Evolutionary conservation across 2,329 filamentous ascomycete species (phyloP), one percentile per base, ranked within the genome.

Genomic region (Penicillium corylophilum): DNA sequence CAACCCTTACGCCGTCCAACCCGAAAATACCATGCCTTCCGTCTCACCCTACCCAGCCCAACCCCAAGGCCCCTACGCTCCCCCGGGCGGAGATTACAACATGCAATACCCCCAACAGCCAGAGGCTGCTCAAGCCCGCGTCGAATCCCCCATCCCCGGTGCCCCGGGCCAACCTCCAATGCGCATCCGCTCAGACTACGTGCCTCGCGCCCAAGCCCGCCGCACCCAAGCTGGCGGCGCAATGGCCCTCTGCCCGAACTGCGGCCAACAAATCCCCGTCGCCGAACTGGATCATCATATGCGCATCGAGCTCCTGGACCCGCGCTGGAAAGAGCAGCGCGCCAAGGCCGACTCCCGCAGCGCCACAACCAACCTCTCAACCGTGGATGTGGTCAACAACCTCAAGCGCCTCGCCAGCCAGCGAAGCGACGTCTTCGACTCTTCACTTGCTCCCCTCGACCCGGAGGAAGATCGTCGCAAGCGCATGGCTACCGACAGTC

Each of bases 301-400:
- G 84, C 85, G 89, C 72, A 96, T 97, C 68, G 93, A 97, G 74
- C 81, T 96, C 42, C 82, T 96, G 53, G 93, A 97, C 69, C 93
- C 93, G 0, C 84, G 88, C 53, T 97, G 93, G 92, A 95, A 95
- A 70, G 92, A 96, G 69, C 92, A 97, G 70, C 90, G 91, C 62
- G 88, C 89, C 51, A 95, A 95, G 70, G 85, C 89, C 15, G 90
- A 96, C 41, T 85, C 88, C 12, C 87, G 93, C 56, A 90, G 88
- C 58, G 84, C 89, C 1, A 92, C 89, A 0, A 95, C 91, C 9
- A 96, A 95, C 64, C 75, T 96, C 9, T 89, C 88, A 1, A 93
- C 90, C 3, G 84, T 82, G 29, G 93, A 97, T 62, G 90, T 95
- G 41, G 92, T 91, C 46, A 92, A 90, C 70, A 96, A 97, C 69